Base-by-base conservation (phyloP, 306 rosid genomes). In the Cucurbita maxima region DNA sequence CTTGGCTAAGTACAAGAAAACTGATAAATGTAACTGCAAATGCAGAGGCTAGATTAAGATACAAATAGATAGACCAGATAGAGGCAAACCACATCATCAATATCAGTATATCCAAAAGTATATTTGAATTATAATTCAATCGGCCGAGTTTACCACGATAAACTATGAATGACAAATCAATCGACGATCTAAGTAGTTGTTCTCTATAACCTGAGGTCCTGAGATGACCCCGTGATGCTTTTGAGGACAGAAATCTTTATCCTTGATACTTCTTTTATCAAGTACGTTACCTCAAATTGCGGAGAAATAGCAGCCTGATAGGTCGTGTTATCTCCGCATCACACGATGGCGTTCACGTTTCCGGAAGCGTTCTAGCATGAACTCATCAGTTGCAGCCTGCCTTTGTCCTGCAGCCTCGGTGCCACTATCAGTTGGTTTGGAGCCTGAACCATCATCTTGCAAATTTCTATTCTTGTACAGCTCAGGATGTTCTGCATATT, bases 261-360 rank as follows among this genome's bases (percentile, higher is more conserved):
- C 57, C 19, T 68, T 47, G 73, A 68, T 25, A 13, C 13, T 67
- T 30, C 19, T 4, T 22, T 48, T 48, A 14, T 69, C 74, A 30
- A 69, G 73, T 45, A 47, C 13, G 14, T 47, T 13, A 14, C 44
- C 4, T 25, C 15, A 8, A 7, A 68, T 47, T 68, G 18, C 3
- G 20, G 58, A 68, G 58, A 69, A 47, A 48, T 45, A 30, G 22
- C 74, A 69, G 41, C 50, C 25, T 25, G 58, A 69, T 38, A 25
- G 16, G 45, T 48, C 1, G 45, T 8, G 25, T 69, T 25, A 89
- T 85, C 99, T 82, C 72, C 95, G 77, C 92, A 92, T 92, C 51
- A 78, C 97, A 15, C 97, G 92, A 75, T 87, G 92, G 62, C 99
- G 99, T 79, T 94, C 97, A 55, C 98, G 83, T 85, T 94, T 94